A percentile compares a stretch with the other conserved stretches of the same genome.
Evolutionary conservation across 2,329 filamentous ascomycete genomes (phyloP).

Genomic region (Fusarium illudens): DNA sequence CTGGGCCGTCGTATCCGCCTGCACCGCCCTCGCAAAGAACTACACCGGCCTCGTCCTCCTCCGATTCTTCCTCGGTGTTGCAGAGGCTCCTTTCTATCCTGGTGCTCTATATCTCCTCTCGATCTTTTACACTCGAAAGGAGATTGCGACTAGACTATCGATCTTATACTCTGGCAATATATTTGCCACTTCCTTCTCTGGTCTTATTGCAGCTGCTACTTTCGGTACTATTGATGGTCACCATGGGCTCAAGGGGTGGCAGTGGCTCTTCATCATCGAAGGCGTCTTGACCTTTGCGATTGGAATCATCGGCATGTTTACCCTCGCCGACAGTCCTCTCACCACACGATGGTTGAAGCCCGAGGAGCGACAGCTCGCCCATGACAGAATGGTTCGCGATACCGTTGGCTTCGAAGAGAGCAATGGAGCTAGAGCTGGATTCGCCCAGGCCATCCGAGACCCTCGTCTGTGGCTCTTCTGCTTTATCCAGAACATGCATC

Average conservation of each 20-base stretch:
- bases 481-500: slow-evolving; percentile 44
- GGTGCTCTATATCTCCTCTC: slow-evolving; percentile 53
- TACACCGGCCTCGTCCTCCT: slow-evolving; percentile 53
- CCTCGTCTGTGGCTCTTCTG: slow-evolving; percentile 42
- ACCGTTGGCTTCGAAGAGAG: slow-evolving; percentile 45
- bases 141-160: slow-evolving; percentile 51
- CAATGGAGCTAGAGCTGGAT: slow-evolving; percentile 48
- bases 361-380: slow-evolving; percentile 53
- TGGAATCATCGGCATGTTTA: slow-evolving; percentile 45
- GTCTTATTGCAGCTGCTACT: slow-evolving; percentile 54
- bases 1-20: slow-evolving; percentile 53
- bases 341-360: slow-evolving; percentile 48
- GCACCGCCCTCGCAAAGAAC: slow-evolving; percentile 52
- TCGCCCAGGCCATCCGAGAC: slow-evolving; percentile 38
- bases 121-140: slow-evolving; percentile 62
- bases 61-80: slow-evolving; percentile 52
- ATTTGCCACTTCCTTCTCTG: slow-evolving; percentile 50
- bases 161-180: slow-evolving; percentile 54
- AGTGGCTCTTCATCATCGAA: slow-evolving; percentile 48
- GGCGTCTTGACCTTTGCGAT: slow-evolving; percentile 42
- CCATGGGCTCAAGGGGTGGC: slow-evolving; percentile 43
- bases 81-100: slow-evolving; percentile 51
- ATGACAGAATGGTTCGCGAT: slow-evolving; percentile 48
- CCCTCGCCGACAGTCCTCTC: slow-evolving; percentile 49
- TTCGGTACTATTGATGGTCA: slow-evolving; percentile 46